Conservation (phyloP, 192 early-diverging fungal genomes). For the Phycomyces blakesleeanus region DNA sequence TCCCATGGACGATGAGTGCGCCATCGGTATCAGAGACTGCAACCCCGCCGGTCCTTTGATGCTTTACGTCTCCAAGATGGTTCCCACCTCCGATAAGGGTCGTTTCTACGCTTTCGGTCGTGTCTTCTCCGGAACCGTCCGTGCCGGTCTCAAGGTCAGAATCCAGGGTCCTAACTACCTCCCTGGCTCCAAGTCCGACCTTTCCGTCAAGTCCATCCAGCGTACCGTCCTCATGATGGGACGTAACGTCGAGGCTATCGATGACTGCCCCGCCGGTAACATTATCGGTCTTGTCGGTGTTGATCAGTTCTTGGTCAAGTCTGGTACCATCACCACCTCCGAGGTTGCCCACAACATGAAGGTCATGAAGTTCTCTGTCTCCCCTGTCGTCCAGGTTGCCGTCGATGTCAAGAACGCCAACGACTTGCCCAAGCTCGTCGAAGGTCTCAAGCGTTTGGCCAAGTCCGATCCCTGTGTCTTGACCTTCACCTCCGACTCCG, state of each 20-base stretch:
- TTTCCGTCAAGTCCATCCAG: conserved; percentile 95
- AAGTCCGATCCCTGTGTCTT: conserved; percentile 98
- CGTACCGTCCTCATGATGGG: conserved; percentile 99
- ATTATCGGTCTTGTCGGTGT: conserved; percentile 98
- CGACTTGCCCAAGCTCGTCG: conserved; percentile 98
- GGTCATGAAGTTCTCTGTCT: conserved; percentile 99
- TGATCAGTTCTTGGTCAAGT: conserved; percentile 99
- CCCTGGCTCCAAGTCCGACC: conserved; percentile 87
- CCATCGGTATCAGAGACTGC: conserved; percentile 79
- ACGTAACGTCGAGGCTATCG: conserved; percentile 94
- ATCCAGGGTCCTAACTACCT: conserved; percentile 96
- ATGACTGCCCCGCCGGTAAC: conserved; percentile 99
- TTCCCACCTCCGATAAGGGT: conserved; percentile 97
- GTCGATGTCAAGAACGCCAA: conserved; percentile 97
- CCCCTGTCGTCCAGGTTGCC: conserved; percentile 95
- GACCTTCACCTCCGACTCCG: conserved; percentile 82
- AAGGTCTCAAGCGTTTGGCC: conserved; percentile 99
- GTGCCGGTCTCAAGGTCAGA: conserved; percentile 96
- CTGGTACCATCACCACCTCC: conserved; percentile 94
- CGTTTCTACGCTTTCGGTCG: conserved; percentile 99
- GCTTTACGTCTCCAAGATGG: conserved; percentile 99
- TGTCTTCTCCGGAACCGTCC: conserved; percentile 98
- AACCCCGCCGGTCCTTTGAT: conserved; percentile 95
- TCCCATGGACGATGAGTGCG: conserved; percentile 91
- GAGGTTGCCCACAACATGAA: conserved; percentile 95